Percentiles rank a stretch among this genome's conserved stretches.
Evolutionary conservation across 805 yeast species (phyloP).

Genomic region (Wickerhamomyces queroliae): DNA sequence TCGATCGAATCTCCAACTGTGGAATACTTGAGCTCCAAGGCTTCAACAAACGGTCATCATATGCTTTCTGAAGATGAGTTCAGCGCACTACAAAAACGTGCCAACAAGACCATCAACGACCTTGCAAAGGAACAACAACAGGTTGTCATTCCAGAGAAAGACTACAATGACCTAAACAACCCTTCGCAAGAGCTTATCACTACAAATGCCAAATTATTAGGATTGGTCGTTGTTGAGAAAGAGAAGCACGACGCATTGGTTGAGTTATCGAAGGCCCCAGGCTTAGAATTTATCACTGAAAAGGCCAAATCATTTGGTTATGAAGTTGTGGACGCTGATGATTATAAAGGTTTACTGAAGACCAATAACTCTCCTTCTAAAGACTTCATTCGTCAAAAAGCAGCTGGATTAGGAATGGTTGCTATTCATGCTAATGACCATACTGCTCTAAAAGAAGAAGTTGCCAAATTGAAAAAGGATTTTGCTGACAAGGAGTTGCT

Average conservation of each 20-base stretch:
- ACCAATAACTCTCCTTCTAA: conserved; percentile 10
- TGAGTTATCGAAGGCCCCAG: background rate
- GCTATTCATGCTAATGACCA: conserved; percentile 8
- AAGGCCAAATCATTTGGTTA: conserved; percentile 1
- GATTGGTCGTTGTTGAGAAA: background rate
- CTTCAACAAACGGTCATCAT: background rate
- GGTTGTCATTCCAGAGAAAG: background rate
- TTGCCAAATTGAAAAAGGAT: conserved; percentile 18
- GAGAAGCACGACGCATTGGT: conserved; percentile 2
- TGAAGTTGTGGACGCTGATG: background rate
- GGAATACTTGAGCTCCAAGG: background rate
- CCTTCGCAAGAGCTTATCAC: conserved; percentile 6
- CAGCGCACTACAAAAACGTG: background rate
- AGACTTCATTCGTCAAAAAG: conserved; percentile 19
- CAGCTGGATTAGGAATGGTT: conserved; percentile 8
- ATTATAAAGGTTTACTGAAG: background rate
- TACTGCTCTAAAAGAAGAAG: conserved; percentile 6
- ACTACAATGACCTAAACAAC: conserved; percentile 1
- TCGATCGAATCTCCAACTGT: background rate
- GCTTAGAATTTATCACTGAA: background rate
- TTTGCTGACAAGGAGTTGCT: conserved; percentile 23
- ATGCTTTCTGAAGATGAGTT: background rate
- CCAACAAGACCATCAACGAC: background rate
- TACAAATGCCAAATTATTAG: conserved; percentile 7
- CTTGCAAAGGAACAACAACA: background rate